A percentile compares a stretch with the other conserved stretches of the same genome.
These are phyloP conservation scores for Colletotrichum spinosum DNA, from an alignment of 2,329 filamentous ascomycete species.

Conservation along the genomic window DNA sequence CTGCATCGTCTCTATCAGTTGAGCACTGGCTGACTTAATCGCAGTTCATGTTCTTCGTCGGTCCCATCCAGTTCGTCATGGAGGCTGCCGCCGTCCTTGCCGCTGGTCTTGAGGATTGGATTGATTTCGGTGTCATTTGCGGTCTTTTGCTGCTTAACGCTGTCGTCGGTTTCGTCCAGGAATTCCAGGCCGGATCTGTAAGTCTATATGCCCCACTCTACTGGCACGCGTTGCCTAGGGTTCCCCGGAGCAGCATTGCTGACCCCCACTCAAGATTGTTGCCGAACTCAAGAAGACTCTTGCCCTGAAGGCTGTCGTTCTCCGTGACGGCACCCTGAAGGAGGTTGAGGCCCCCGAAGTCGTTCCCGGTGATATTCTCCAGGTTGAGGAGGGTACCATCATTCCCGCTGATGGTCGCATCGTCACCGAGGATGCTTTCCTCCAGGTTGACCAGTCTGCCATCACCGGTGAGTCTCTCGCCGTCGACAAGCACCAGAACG, in stretches of 20 bases:
- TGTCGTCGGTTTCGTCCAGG: conserved; percentile 86
- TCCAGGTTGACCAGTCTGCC: conserved; percentile 92
- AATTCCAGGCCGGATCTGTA: conserved; percentile 84
- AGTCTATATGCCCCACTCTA: conserved; percentile 23
- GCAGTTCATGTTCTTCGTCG: conserved; percentile 78
- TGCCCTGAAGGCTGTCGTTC: conserved; percentile 86
- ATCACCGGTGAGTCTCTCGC: conserved; percentile 93
- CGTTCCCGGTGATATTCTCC: conserved; percentile 89
- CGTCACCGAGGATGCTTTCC: conserved; percentile 84
- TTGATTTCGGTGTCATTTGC: conserved; percentile 93
- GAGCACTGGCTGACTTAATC: not conserved
- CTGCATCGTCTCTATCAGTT: not conserved
- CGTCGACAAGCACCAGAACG: conserved; percentile 86
- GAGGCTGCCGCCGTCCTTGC: conserved; percentile 85
- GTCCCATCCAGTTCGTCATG: conserved; percentile 95
- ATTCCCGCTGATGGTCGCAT: conserved; percentile 90
- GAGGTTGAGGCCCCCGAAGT: conserved; percentile 87
- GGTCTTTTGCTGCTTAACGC: conserved; percentile 87
- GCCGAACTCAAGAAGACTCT: conserved; percentile 92
- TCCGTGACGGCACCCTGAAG: conserved; percentile 81
- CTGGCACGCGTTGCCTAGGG: conserved; percentile 35
- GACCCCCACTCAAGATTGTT: conserved; percentile 67
- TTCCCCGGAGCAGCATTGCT: conserved; percentile 19
- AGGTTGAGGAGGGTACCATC: conserved; percentile 92
- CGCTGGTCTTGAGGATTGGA: conserved; percentile 88